Conservation (phyloP, 352 stramenopile species). For the Globisporangium polare region DNA sequence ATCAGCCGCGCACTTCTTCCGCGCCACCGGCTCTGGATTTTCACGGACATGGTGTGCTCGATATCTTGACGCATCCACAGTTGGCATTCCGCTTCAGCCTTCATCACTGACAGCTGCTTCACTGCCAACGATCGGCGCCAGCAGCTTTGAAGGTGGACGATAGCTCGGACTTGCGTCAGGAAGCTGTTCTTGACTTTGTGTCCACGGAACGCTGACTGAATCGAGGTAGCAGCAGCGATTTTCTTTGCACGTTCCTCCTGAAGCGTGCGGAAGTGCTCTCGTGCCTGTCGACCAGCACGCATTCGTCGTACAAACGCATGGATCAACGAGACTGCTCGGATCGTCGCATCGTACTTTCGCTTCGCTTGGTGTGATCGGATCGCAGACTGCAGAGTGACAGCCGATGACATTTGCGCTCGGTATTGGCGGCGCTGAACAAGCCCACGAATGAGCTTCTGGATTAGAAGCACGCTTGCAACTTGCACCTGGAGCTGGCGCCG, state of each 20-base stretch:
- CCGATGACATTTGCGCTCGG: constrained; percentile 23
- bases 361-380: constrained; percentile 28
- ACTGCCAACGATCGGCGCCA: constrained; percentile 24
- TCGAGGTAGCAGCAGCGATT: constrained; percentile 19
- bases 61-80: constrained; percentile 15
- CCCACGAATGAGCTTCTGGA: constrained; percentile 40
- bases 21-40: constrained; percentile 36
- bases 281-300: constrained; percentile 16
- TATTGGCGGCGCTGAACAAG: constrained; percentile 31
- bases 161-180: constrained; percentile 14
- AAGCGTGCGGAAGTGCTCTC: neutral
- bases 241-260: neutral
- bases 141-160: constrained; percentile 29
- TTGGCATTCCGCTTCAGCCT: constrained; percentile 16
- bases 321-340: constrained; percentile 25
- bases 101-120: constrained; percentile 12
- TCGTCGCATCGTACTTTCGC: constrained; percentile 21
- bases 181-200: constrained; percentile 13
- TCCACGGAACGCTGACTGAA: constrained; percentile 23
- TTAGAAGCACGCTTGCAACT: constrained; percentile 24
- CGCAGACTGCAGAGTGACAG: constrained; percentile 33
- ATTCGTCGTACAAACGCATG: constrained; percentile 23
- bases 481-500: constrained; percentile 23
- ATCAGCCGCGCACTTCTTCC: constrained; percentile 15
- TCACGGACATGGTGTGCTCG: constrained; percentile 23